These are phyloP conservation scores for Melastoma candidum DNA, from an alignment of 441 rosid genomes.

Conservation along the genomic window DNA sequence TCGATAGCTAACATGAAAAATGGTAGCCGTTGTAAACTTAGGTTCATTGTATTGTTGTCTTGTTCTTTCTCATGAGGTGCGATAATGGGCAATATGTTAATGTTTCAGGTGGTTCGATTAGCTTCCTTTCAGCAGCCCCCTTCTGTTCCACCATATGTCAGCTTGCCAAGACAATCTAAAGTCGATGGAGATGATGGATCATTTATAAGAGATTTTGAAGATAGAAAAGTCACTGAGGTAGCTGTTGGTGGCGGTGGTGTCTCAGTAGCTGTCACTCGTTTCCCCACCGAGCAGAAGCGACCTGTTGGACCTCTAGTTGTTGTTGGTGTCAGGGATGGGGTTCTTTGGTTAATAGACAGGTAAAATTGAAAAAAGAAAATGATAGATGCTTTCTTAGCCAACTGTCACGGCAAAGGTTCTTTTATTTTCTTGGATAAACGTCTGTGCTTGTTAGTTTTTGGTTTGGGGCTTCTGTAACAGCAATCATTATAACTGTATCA, in stretches of 20 bases:
- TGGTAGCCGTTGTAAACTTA: no score
- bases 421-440: constrained; percentile 3
- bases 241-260: constrained; percentile 99
- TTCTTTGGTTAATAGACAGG: constrained; percentile 99
- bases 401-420: background rate
- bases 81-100: constrained; percentile 1
- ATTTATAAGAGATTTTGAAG: constrained; percentile 54
- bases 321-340: constrained; percentile 96
- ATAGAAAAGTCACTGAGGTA: constrained; percentile 72
- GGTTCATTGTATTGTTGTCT: background rate
- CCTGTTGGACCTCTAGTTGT: constrained; percentile 95
- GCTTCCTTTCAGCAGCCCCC: constrained; percentile 98
- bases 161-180: constrained; percentile 71
- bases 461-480: background rate
- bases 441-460: background rate
- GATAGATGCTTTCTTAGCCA: background rate
- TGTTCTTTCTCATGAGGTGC: background rate
- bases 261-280: constrained; percentile 96
- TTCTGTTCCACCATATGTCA: constrained; percentile 92
- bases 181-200: constrained; percentile 66
- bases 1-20: background rate
- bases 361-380: constrained; percentile 16
- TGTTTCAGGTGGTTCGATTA: constrained; percentile 79
- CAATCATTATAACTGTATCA: constrained; percentile 3
- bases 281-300: constrained; percentile 89